Evolutionary conservation across 2,329 filamentous ascomycete genomes (phyloP).

Genomic region (Xylariomycetidae sp.): DNA sequence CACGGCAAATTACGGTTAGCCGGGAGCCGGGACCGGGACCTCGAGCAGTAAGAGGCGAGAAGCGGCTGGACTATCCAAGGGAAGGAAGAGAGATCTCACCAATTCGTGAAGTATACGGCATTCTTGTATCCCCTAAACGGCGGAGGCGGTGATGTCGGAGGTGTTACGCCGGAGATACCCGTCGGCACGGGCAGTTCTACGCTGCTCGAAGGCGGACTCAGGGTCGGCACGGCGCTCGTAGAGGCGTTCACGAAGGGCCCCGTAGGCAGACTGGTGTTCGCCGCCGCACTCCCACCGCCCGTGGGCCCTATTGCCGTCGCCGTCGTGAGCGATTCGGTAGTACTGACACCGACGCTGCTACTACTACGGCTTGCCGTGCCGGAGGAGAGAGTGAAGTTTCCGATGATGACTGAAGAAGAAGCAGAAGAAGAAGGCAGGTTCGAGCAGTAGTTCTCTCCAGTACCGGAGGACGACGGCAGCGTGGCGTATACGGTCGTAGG

Average conservation of each 20-base stretch:
- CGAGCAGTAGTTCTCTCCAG: constrained; percentile 4
- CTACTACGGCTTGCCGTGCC: constrained; percentile 1
- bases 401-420: constrained; percentile 5
- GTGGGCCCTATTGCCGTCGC: constrained; percentile 3
- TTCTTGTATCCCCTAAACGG: constrained; percentile 31
- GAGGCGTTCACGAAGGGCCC: constrained; percentile 6
- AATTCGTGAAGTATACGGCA: constrained; percentile 51
- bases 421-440: constrained; percentile 3
- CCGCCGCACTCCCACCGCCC: too few relatives aligned
- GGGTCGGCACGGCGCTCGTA: constrained; percentile 7
- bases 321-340: not conserved
- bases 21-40: constrained; percentile 4
- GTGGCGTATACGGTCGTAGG: constrained; percentile 21
- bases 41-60: too few relatives aligned
- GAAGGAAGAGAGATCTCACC: constrained; percentile 31
- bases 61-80: too few relatives aligned
- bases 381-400: too few relatives aligned
- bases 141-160: constrained; percentile 8
- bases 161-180: constrained; percentile 9
- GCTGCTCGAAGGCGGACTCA: constrained; percentile 8
- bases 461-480: constrained; percentile 12
- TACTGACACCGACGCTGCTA: constrained; percentile 1
- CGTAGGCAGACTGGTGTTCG: too few relatives aligned
- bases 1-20: not conserved
- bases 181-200: constrained; percentile 13